A percentile compares a stretch with the other conserved stretches of the same genome.
These are phyloP conservation scores for Megacollybia marginata DNA, from an alignment of 768 basidiomycete species.

Conservation along the genomic window DNA sequence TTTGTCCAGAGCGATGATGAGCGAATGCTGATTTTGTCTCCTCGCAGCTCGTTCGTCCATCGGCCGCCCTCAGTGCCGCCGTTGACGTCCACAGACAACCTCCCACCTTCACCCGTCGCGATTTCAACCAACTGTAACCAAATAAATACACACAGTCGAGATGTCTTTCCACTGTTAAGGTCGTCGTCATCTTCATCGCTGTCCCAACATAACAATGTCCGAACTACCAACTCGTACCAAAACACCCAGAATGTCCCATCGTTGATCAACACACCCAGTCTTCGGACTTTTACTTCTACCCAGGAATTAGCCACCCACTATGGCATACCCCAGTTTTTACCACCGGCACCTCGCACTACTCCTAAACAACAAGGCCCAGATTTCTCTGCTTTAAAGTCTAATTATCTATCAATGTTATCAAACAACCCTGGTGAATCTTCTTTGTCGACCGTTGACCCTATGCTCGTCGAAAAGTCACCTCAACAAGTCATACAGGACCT, in stretches of 20 bases:
- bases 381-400: constrained; percentile 43
- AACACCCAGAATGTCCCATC: constrained; percentile 44
- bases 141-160: constrained; percentile 34
- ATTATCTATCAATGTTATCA: constrained; percentile 66
- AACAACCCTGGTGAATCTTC: constrained; percentile 25
- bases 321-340: constrained; percentile 70
- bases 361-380: constrained; percentile 34
- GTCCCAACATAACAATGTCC: constrained; percentile 33
- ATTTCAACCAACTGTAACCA: constrained; percentile 41
- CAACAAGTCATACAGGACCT: background rate
- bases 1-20: constrained; percentile 8
- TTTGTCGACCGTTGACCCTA: constrained; percentile 20
- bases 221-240: constrained; percentile 42
- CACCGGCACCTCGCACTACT: constrained; percentile 58
- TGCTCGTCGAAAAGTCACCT: constrained; percentile 22
- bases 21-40: constrained; percentile 34
- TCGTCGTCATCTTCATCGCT: constrained; percentile 35
- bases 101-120: constrained; percentile 30
- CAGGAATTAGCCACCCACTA: constrained; percentile 69
- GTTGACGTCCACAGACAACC: constrained; percentile 17
- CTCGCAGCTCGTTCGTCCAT: constrained; percentile 48
- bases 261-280: constrained; percentile 49
- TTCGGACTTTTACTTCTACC: constrained; percentile 58
- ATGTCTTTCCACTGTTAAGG: constrained; percentile 34
- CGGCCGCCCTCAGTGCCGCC: constrained; percentile 50